These are phyloP conservation scores for Zygoascus bituminiphila DNA, from an alignment of 805 yeast species.

Conservation along the genomic window DNA sequence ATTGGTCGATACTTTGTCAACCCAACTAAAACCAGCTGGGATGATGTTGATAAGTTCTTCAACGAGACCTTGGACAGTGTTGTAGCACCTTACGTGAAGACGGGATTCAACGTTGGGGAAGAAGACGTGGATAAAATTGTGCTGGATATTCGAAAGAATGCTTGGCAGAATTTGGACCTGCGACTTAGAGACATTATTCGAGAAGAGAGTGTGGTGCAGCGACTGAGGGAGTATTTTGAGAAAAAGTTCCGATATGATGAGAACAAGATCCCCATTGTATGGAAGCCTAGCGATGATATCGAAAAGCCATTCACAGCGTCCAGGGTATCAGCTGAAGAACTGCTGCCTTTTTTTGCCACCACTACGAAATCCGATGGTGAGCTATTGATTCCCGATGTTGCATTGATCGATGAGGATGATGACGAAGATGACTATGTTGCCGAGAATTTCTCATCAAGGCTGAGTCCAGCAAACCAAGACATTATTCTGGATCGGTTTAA, in stretches of 20 bases:
- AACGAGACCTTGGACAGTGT: conserved; percentile 27
- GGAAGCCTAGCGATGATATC: conserved; percentile 67
- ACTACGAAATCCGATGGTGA: conserved; percentile 43
- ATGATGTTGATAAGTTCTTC: conserved; percentile 41
- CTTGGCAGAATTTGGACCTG: conserved; percentile 60
- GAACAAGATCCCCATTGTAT: conserved; percentile 71
- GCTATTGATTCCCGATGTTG: conserved; percentile 53
- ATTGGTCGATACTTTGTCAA: conserved; percentile 39
- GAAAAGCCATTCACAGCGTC: conserved; percentile 58
- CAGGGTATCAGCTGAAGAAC: conserved; percentile 44
- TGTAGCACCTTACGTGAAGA: conserved; percentile 29
- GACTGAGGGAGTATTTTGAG: conserved; percentile 76
- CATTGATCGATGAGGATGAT: conserved; percentile 34
- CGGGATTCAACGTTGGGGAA: conserved; percentile 16
- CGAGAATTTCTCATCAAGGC: conserved; percentile 45
- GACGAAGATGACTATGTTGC: conserved; percentile 27
- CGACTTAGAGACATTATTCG: conserved; percentile 53
- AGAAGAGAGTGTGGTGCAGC: conserved; percentile 55
- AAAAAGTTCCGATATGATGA: conserved; percentile 75
- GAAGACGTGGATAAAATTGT: conserved; percentile 37
- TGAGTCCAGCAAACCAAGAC: conserved; percentile 49
- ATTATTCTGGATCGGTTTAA: conserved; percentile 53
- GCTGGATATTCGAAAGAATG: conserved; percentile 39
- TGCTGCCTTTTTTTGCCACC: conserved; percentile 51
- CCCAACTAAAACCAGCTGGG: conserved; percentile 56